Evolutionary conservation across 352 stramenopile genomes (phyloP).

Genomic region (Phytophthora constricta): DNA sequence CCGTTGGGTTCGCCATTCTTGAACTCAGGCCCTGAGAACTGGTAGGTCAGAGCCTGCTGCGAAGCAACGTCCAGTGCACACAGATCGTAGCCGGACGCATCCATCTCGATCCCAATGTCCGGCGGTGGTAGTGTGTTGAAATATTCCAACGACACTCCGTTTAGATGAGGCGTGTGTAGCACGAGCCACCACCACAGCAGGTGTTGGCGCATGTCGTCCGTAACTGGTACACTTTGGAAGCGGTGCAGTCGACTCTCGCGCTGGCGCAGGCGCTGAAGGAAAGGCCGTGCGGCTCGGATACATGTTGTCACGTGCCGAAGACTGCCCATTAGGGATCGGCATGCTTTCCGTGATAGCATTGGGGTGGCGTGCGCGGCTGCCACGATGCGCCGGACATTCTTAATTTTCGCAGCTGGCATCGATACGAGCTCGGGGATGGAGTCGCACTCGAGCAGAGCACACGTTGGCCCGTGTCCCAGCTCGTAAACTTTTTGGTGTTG

Average conservation of each 20-base stretch:
- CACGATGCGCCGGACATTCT: background rate
- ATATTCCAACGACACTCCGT: background rate
- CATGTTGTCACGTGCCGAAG: background rate
- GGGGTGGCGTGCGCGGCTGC: background rate
- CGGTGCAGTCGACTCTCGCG: background rate
- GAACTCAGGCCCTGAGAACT: background rate
- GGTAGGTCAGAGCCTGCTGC: background rate
- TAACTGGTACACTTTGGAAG: background rate
- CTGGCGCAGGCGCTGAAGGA: background rate
- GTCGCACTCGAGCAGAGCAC: constrained; percentile 12
- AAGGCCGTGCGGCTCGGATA: background rate
- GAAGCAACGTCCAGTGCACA: background rate
- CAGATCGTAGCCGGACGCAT: background rate
- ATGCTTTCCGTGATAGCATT: background rate
- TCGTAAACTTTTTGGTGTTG: constrained; percentile 22
- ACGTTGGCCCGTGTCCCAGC: background rate
- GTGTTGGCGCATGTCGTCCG: background rate
- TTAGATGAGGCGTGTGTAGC: background rate
- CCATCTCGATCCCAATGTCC: background rate
- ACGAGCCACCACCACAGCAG: background rate
- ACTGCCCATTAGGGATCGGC: constrained; percentile 18
- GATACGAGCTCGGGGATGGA: background rate
- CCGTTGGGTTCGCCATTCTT: background rate
- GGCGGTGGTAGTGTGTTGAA: background rate
- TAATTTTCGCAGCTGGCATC: constrained; percentile 10